These are phyloP conservation scores for Vicia villosa DNA, from an alignment of 306 rosid species.

Conservation along the genomic window DNA sequence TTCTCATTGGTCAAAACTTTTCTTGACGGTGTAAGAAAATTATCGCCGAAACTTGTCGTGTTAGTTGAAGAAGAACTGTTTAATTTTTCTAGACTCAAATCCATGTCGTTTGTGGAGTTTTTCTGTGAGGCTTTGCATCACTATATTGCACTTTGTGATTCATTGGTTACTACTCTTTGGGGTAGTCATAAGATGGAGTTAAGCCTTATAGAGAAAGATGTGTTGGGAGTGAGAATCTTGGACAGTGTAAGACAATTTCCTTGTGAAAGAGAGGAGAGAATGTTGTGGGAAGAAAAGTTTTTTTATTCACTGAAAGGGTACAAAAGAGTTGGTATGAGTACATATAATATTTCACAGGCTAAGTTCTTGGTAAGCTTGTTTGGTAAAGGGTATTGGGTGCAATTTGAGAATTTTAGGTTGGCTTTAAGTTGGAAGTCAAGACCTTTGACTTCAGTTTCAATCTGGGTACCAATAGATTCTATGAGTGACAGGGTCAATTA, in stretches of 20 bases:
- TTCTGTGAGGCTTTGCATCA: conserved; percentile 76
- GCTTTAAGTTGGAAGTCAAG: conserved; percentile 68
- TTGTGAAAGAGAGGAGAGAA: conserved; percentile 43
- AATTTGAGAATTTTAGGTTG: conserved; percentile 46
- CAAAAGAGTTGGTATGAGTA: conserved; percentile 52
- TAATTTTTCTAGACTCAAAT: conserved; percentile 49
- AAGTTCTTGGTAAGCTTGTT: conserved; percentile 62
- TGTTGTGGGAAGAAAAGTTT: conserved; percentile 46
- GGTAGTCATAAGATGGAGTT: conserved; percentile 43
- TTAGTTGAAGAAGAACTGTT: conserved; percentile 67
- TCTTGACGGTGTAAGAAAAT: conserved; percentile 45
- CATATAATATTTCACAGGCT: conserved; percentile 60
- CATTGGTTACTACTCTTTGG: conserved; percentile 46
- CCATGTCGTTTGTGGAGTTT: conserved; percentile 69
- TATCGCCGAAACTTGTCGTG: conserved; percentile 60
- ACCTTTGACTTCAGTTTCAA: conserved; percentile 62
- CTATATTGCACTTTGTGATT: conserved; percentile 57
- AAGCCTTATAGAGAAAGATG: conserved; percentile 52
- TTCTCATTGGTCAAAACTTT: conserved; percentile 46
- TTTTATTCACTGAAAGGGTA: conserved; percentile 49
- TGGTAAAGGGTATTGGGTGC: conserved; percentile 66
- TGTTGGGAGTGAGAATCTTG: conserved; percentile 54
- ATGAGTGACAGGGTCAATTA: conserved; percentile 30
- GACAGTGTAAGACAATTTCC: conserved; percentile 65
- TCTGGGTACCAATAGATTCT: conserved; percentile 54